Conservation (phyloP, 2,329 filamentous ascomycete genomes). For the Xylaria sp. region DNA sequence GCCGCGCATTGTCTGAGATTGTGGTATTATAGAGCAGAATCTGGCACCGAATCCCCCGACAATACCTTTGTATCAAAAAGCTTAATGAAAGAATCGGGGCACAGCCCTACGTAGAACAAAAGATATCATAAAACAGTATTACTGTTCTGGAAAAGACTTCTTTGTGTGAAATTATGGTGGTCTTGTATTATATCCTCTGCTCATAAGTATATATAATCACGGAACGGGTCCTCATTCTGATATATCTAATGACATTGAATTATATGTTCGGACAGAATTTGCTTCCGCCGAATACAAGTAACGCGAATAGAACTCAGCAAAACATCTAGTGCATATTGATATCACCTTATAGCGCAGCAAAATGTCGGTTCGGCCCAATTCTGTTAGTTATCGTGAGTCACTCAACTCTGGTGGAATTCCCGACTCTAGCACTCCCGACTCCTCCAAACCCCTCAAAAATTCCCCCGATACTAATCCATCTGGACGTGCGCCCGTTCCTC, state of each 20-base stretch:
- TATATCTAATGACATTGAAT: background rate
- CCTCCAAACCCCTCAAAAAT: background rate
- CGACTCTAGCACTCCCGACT: background rate
- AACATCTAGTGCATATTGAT: background rate
- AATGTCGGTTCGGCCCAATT: background rate
- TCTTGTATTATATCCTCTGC: background rate
- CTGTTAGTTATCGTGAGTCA: no score
- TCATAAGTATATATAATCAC: slow-evolving; percentile 15
- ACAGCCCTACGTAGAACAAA: background rate
- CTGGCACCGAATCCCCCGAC: no score
- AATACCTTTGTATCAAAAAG: background rate
- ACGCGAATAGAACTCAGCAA: background rate
- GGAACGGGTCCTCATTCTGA: background rate
- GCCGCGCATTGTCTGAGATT: background rate
- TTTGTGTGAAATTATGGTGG: slow-evolving; percentile 7
- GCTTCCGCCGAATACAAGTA: background rate
- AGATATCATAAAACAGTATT: background rate
- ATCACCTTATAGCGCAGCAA: background rate
- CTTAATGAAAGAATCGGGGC: background rate
- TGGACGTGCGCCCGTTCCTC: background rate
- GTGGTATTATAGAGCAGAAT: background rate
- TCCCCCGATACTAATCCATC: background rate
- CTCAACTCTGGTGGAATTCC: no score
- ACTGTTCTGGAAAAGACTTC: background rate
- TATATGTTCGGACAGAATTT: background rate